These are phyloP conservation scores for Bisporella sp. DNA, from an alignment of 2,329 filamentous ascomycete genomes.

Conservation along the genomic window DNA sequence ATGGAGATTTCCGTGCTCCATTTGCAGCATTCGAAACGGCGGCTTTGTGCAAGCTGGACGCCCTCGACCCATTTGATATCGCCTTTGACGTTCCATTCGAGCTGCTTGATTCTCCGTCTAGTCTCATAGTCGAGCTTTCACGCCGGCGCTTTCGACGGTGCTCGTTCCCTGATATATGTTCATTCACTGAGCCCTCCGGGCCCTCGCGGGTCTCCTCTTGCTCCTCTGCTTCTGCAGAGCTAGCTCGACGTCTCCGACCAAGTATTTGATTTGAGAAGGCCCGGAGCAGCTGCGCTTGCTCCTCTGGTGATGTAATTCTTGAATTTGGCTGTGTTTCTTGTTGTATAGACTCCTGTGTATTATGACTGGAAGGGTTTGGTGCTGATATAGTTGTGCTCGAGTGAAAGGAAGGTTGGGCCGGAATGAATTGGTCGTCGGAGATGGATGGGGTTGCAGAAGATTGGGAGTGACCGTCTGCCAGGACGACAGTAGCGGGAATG, in stretches of 20 bases:
- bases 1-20: constrained; percentile 38
- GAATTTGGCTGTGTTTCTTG: constrained; percentile 17
- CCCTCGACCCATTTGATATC: constrained; percentile 48
- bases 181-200: constrained; percentile 17
- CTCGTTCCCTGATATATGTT: constrained; percentile 13
- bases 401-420: constrained; percentile 44
- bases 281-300: constrained; percentile 17
- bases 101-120: constrained; percentile 46
- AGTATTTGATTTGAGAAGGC: constrained; percentile 35
- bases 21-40: constrained; percentile 35
- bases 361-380: constrained; percentile 24
- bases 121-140: constrained; percentile 52
- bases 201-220: constrained; percentile 25
- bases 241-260: constrained; percentile 48
- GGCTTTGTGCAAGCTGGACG: constrained; percentile 37
- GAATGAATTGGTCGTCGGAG: constrained; percentile 59
- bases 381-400: constrained; percentile 40
- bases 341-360: constrained; percentile 11
- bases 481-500: constrained; percentile 54
- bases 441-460: constrained; percentile 52
- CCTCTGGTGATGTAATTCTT: constrained; percentile 15
- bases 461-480: constrained; percentile 60
- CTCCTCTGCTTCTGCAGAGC: constrained; percentile 32
- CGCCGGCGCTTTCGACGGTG: constrained; percentile 52
- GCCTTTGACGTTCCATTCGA: constrained; percentile 47